Evolutionary conservation across 2,329 filamentous ascomycete genomes (phyloP).

Genomic region (Ceratocystis huliohia): DNA sequence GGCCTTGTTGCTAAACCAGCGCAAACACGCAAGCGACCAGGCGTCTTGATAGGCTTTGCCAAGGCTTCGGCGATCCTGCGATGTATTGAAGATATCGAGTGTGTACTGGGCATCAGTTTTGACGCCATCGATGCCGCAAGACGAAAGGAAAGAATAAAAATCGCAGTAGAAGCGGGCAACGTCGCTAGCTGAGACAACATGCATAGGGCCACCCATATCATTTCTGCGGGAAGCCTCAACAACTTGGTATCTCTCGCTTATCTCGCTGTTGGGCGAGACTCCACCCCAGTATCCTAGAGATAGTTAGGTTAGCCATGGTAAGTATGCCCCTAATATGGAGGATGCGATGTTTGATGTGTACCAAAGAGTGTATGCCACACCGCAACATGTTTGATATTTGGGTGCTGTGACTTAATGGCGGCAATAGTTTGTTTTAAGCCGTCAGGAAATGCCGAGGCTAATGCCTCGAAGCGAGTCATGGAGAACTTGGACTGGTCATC

Average conservation of each 20-base stretch:
- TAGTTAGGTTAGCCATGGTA: constrained; percentile 22
- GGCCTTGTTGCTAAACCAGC: constrained; percentile 61
- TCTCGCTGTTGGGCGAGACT: constrained; percentile 58
- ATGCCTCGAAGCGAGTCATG: constrained; percentile 80
- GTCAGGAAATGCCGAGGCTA: constrained; percentile 61
- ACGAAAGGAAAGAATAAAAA: constrained; percentile 72
- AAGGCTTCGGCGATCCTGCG: constrained; percentile 57
- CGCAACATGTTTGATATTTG: constrained; percentile 66
- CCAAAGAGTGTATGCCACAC: constrained; percentile 82
- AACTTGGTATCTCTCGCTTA: constrained; percentile 70
- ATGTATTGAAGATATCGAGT: constrained; percentile 59
- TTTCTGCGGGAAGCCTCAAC: constrained; percentile 37
- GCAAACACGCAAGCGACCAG: constrained; percentile 66
- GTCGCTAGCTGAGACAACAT: constrained; percentile 61
- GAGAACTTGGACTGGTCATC: constrained; percentile 44
- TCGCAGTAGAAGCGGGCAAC: constrained; percentile 70
- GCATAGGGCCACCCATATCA: constrained; percentile 51
- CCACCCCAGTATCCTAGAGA: constrained; percentile 73
- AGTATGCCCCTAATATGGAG: constrained; percentile 16
- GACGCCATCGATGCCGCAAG: constrained; percentile 67
- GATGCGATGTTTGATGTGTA: constrained; percentile 14
- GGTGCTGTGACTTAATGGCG: constrained; percentile 55
- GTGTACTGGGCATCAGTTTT: constrained; percentile 93
- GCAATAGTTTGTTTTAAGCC: constrained; percentile 62
- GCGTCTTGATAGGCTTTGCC: constrained; percentile 70